Evolutionary conservation across 257 asterid genomes (phyloP).

Genomic region (Solanum appendiculatum): DNA sequence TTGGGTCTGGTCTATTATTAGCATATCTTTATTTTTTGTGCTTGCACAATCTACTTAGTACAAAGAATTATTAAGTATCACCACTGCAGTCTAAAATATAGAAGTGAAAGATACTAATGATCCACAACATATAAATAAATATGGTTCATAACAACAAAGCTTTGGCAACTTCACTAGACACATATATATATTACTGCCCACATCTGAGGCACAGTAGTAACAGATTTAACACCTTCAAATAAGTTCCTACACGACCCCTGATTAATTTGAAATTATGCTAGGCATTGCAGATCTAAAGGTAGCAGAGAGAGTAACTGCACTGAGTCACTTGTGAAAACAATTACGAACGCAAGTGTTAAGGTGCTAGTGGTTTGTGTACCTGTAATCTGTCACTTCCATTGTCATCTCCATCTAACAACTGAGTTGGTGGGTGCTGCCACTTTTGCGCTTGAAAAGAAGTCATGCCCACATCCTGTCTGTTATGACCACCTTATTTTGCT

Average conservation of each 20-base stretch:
- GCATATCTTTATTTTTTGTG: no score
- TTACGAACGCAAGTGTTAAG: background rate
- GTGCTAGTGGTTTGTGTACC: conserved; percentile 12
- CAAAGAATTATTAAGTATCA: no score
- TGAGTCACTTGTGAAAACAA: background rate
- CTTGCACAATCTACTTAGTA: no score
- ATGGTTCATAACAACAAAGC: background rate
- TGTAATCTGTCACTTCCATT: conserved; percentile 1
- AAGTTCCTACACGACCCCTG: conserved; percentile 34
- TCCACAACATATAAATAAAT: background rate
- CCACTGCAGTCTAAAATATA: no score
- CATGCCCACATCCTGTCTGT: conserved; percentile 43
- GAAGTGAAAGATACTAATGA: no score
- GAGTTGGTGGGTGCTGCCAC: background rate
- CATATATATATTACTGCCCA: conserved; percentile 17
- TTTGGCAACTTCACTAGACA: background rate
- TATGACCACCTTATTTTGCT: conserved; percentile 35
- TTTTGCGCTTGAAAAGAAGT: conserved; percentile 14
- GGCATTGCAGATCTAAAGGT: background rate
- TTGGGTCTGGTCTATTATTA: no score
- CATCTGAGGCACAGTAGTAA: conserved; percentile 48
- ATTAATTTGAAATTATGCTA: conserved; percentile 15
- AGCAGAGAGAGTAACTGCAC: background rate
- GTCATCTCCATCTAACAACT: conserved; percentile 9
- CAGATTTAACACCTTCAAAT: conserved; percentile 27